Percentiles rank a stretch among this genome's conserved stretches.
Evolutionary conservation across 2,329 filamentous ascomycete species (phyloP).

Genomic region (Penicillium sclerotigenum): DNA sequence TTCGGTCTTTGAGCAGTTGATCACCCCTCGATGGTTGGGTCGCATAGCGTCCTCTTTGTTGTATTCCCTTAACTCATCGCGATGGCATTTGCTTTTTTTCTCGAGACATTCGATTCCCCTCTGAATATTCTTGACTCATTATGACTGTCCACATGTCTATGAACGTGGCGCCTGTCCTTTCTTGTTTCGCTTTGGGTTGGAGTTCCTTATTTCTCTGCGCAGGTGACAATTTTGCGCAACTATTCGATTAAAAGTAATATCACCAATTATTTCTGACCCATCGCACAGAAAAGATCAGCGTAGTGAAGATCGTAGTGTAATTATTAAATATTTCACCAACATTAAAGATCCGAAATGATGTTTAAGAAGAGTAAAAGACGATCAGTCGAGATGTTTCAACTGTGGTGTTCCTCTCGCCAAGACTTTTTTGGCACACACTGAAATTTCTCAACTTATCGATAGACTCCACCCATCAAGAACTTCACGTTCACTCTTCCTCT

Average conservation of each 20-base stretch:
- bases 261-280: neutral
- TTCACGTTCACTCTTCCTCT: conserved; percentile 19
- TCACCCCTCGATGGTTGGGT: neutral
- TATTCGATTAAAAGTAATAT: conserved; percentile 10
- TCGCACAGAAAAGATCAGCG: neutral
- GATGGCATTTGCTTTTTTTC: conserved; percentile 9
- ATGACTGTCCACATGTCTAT: conserved; percentile 19
- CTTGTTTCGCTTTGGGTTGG: conserved; percentile 7
- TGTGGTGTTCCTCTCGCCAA: conserved; percentile 33
- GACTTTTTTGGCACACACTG: conserved; percentile 42
- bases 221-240: neutral
- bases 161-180: conserved; percentile 20
- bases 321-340: neutral
- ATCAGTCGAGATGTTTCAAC: conserved; percentile 7
- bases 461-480: conserved; percentile 37
- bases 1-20: conserved; percentile 4
- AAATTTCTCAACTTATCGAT: conserved; percentile 42
- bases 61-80: conserved; percentile 20
- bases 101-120: conserved; percentile 15
- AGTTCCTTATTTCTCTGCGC: conserved; percentile 7
- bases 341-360: neutral
- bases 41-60: conserved; percentile 12
- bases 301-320: neutral
- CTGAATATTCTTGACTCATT: conserved; percentile 8
- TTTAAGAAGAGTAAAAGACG: neutral